phyloP scores from a whole-genome alignment of 768 basidiomycete species.

The Tremella fuciformis region DNA sequence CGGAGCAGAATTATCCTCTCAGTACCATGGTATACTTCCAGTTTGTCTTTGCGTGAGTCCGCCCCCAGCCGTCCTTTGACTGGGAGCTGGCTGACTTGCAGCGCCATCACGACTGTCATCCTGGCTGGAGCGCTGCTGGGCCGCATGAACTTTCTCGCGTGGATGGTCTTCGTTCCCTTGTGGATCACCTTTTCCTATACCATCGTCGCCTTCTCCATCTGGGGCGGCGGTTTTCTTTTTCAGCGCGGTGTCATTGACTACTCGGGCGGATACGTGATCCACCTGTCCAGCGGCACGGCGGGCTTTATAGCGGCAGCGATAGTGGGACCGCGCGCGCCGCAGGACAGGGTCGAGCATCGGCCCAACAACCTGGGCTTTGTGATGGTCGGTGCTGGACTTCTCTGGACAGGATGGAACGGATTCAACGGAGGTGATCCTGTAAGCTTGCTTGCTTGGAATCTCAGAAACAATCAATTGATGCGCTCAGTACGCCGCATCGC shows the following conservation, averaged over 20 bases:
- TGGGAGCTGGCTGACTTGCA: too few species aligned
- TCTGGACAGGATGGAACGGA: conserved; percentile 9
- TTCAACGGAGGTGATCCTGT: conserved; percentile 9
- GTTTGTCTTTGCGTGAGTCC: conserved; percentile 5
- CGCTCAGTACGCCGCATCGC: neutral
- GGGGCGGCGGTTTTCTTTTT: conserved; percentile 7
- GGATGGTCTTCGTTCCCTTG: conserved; percentile 6
- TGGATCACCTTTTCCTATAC: conserved; percentile 8
- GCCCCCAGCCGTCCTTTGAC: too few species aligned
- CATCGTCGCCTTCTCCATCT: conserved; percentile 8
- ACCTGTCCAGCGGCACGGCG: conserved; percentile 1
- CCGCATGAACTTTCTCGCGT: conserved; percentile 10
- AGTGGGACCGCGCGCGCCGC: neutral
- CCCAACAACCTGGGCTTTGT: conserved; percentile 8
- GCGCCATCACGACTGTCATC: conserved; percentile 8
- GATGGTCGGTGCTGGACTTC: conserved; percentile 6
- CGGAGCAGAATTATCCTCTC: neutral
- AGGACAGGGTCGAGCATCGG: neutral
- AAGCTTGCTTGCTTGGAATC: too few species aligned
- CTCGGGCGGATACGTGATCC: conserved; percentile 8
- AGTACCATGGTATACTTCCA: conserved; percentile 10
- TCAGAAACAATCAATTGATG: too few species aligned
- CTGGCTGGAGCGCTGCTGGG: conserved; percentile 4
- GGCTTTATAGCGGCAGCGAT: conserved; percentile 2
- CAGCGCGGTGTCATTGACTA: conserved; percentile 9